A percentile compares a stretch with the other conserved stretches of the same genome.
Conservation (phyloP, 2,329 filamentous ascomycete genomes). For the Aspergillus fumigatiaffinis region DNA sequence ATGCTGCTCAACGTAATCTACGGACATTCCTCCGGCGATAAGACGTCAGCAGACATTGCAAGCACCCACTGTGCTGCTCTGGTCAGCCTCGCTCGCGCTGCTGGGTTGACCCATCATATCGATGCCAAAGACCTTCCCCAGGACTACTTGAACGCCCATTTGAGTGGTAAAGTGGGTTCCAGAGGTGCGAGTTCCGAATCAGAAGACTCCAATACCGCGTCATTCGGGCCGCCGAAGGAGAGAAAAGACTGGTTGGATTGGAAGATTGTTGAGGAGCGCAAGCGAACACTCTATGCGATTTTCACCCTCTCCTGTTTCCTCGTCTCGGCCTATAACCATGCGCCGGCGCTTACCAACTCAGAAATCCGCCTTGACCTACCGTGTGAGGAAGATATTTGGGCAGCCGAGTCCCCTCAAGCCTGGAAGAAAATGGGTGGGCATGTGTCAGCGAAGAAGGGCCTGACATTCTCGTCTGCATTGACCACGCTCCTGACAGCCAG, state of each 20-base stretch:
- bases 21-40: constrained; percentile 90
- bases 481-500: constrained; percentile 77
- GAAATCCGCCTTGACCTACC: constrained; percentile 86
- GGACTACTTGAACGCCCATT: constrained; percentile 45
- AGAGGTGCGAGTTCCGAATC: constrained; percentile 34
- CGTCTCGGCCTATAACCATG: constrained; percentile 89
- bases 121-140: constrained; percentile 35
- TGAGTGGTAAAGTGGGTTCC: constrained; percentile 50
- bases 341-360: constrained; percentile 86
- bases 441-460: constrained; percentile 64
- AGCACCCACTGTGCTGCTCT: constrained; percentile 87
- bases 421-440: constrained; percentile 77
- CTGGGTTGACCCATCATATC: constrained; percentile 61
- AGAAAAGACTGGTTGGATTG: constrained; percentile 74
- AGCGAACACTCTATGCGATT: constrained; percentile 85
- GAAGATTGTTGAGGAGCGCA: constrained; percentile 85
- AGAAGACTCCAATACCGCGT: constrained; percentile 34
- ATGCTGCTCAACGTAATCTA: constrained; percentile 97
- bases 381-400: constrained; percentile 88
- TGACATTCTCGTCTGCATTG: constrained; percentile 78
- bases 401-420: constrained; percentile 73
- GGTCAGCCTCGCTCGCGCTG: constrained; percentile 84
- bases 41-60: constrained; percentile 84
- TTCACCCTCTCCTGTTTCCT: constrained; percentile 89
- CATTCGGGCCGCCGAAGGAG: constrained; percentile 33